These are phyloP conservation scores for Leishmania martiniquensis DNA, from an alignment of 208 protist species.

Conservation along the genomic window DNA sequence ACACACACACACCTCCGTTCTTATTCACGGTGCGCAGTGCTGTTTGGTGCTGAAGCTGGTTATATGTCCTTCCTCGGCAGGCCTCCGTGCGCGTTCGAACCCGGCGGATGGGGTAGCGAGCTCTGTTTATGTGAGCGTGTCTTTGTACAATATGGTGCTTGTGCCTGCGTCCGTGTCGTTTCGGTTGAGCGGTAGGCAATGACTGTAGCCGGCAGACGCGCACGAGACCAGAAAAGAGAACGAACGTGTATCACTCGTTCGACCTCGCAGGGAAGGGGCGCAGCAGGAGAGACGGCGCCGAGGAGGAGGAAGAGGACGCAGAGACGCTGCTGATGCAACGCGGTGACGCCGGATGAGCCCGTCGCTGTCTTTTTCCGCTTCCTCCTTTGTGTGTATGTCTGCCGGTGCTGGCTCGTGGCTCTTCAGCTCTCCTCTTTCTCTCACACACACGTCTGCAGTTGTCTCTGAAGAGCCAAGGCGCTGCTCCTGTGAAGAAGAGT, in stretches of 20 bases:
- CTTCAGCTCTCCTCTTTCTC: background rate
- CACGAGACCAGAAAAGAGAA: background rate
- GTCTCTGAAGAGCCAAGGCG: background rate
- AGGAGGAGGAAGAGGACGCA: background rate
- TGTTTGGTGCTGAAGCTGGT: background rate
- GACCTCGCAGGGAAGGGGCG: background rate
- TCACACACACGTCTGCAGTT: background rate
- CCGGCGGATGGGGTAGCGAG: background rate
- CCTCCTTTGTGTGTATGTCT: background rate
- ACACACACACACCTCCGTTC: background rate
- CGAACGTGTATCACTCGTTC: background rate
- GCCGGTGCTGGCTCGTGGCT: background rate
- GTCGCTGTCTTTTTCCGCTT: background rate
- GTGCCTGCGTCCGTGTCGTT: background rate
- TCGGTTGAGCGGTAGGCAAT: background rate
- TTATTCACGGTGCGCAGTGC: background rate
- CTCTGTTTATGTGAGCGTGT: background rate
- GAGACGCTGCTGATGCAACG: background rate
- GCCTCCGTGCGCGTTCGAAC: background rate
- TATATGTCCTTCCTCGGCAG: background rate
- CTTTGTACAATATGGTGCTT: background rate
- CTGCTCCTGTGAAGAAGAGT: background rate
- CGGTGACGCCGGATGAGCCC: background rate
- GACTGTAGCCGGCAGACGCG: background rate
- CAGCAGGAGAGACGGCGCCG: background rate